Base-by-base conservation (phyloP, 352 stramenopile genomes). In the Elongisporangium prolatum region DNA sequence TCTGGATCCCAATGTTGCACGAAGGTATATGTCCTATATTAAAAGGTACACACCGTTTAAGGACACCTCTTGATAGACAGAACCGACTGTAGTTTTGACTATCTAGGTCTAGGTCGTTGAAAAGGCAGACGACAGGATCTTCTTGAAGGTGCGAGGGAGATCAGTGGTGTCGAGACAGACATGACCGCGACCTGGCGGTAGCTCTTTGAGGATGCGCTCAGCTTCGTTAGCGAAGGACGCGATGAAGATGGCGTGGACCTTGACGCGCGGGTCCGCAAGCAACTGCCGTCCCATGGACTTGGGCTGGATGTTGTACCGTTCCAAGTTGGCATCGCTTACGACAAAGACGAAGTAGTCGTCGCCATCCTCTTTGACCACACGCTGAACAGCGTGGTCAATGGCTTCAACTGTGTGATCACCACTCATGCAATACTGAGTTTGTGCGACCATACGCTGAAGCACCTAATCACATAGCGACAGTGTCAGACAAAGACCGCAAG, bases 351-450 rank as follows among this genome's bases (percentile, higher is more conserved):
- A 90, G 52, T 84, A 80, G 38, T 94, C 84, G 61, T 92, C 84
- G 14, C 64, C 72, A 16, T 87, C 74, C 21, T 89, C 63, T 16
- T 86, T 73, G 6, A 68, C 67, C 18, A 96, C 80, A 13, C 81
- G 73, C 53, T 83, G 55, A 20, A 98, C 78, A 7, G 85, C 95
- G 34, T 74, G 61, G 49, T 88, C 74, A 13, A 98, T 96, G 11
- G 93, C 94, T 59, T 97, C 89, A 18, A 98, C 74, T 0, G 96
- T 99, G 64, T 97, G 86, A 63, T 99, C 96, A 21, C 96, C 95
- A 25, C 84, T 95, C 51, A 80, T 85, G 52, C 88, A 98, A 74
- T 97, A 98, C 69, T 98, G 94, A 25, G 91, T 92, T 63, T 99
- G 95, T 20, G 94, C 95, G 16, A 97, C 81, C 84, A 98, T 98